These are phyloP conservation scores for Fusarium sp. DNA, from an alignment of 2,329 filamentous ascomycete species.

Conservation along the genomic window DNA sequence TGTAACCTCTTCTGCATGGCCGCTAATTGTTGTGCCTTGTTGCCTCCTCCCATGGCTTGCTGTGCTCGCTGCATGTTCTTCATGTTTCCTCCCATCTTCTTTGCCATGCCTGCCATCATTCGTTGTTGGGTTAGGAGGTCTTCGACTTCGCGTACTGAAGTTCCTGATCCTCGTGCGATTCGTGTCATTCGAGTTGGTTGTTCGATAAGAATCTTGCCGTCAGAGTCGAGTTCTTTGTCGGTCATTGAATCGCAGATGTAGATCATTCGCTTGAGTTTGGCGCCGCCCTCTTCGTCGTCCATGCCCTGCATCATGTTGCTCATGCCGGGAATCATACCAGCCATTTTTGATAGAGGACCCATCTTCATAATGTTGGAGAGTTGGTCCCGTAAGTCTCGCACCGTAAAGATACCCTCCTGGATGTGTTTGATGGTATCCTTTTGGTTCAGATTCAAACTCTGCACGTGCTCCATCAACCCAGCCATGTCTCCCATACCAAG, in stretches of 20 bases:
- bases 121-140: constrained; percentile 97
- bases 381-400: constrained; percentile 94
- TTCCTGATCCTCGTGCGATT: constrained; percentile 89
- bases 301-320: constrained; percentile 94
- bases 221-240: constrained; percentile 91
- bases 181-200: constrained; percentile 94
- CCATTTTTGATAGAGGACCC: constrained; percentile 97
- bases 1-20: constrained; percentile 97
- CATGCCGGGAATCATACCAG: constrained; percentile 97
- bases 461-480: constrained; percentile 94
- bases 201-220: constrained; percentile 93
- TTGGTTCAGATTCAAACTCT: constrained; percentile 93
- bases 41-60: constrained; percentile 88
- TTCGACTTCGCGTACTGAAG: constrained; percentile 91
- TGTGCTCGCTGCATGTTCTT: constrained; percentile 97
- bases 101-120: constrained; percentile 99
- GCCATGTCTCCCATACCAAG: constrained; percentile 98
- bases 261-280: constrained; percentile 97
- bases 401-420: constrained; percentile 93
- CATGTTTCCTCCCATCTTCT: constrained; percentile 98
- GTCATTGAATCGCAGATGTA: constrained; percentile 99
- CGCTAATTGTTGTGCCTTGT: constrained; percentile 92
- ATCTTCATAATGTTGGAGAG: constrained; percentile 99
- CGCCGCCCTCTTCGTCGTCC: constrained; percentile 95
- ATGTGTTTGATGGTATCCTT: constrained; percentile 99